Base-by-base conservation (phyloP, 176 grass and related monocot species). In the Zizania latifolia region DNA sequence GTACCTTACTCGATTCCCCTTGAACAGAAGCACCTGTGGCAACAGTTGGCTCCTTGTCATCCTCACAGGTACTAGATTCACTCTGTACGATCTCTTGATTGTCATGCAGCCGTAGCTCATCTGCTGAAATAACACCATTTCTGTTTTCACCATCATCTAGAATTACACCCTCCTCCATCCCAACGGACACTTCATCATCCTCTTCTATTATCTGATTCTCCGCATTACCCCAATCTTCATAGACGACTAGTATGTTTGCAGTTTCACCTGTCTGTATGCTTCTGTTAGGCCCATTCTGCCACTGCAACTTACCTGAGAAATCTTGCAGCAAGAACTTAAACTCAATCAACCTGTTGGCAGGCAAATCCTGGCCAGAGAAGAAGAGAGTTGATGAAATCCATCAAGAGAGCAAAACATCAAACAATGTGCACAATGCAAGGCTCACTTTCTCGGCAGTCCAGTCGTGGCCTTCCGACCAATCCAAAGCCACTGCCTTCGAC, bases 241-340 rank as follows among this genome's bases (percentile, higher is more conserved):
- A 77, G 11, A 97, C 72, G n/a, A 93, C 78, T 45, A 97, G 70
- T 0, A 69, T 89, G 23, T 73, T 82, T 11, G 45, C 1, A 3
- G 83, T 58, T 79, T 88, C 65, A 66, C 81, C 66, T 26, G 73
- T 85, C 31, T 77, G 70, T 28, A 97, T 62, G 10, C 75, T 70
- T 82, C 90, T 86, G 32, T 97, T 91, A 45, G 83, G 77, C 8
- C 93, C 90, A 22, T 32, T 51, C 82, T 97, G 93, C 90, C 93
- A 97, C 2, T 71, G 68, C 26, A 89, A 50, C 35, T 85, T 84
- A 0, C 90, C 88, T 2, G 70, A 70, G 17, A 60, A 37, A 70
- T 72, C 57, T 82, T 34, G 72, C 24, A 90, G 80, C 65, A 91
- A 63, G 79, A 97, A 93, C 85, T 97, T 97, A 85, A 89, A 97